A percentile compares a stretch with the other conserved stretches of the same genome.
These are phyloP conservation scores for Aspergillus diversus DNA, from an alignment of 495 filamentous ascomycete species.

Conservation along the genomic window DNA sequence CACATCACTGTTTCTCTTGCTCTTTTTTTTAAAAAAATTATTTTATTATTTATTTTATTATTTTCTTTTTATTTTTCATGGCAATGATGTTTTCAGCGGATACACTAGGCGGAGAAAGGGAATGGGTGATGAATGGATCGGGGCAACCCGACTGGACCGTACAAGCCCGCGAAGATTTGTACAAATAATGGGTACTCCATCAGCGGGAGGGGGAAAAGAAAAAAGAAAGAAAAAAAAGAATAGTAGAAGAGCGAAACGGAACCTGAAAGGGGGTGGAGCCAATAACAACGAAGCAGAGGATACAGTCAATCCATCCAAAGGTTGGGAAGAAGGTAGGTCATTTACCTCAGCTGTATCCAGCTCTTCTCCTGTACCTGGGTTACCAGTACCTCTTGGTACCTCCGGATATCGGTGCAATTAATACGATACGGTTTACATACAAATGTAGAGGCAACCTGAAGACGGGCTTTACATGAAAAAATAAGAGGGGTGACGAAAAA, in stretches of 20 bases:
- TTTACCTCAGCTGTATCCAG: slow-evolving; percentile 7
- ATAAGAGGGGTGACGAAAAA: slow-evolving; percentile 5
- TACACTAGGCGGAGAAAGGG: slow-evolving; percentile 23
- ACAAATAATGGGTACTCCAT: slow-evolving; percentile 24
- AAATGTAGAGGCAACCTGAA: not conserved
- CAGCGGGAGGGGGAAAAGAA: slow-evolving; percentile 25
- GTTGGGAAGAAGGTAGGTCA: slow-evolving; percentile 6
- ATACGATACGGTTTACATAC: slow-evolving; percentile 12
- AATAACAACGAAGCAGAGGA: slow-evolving; percentile 27
- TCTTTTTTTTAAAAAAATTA: slow-evolving; percentile 19
- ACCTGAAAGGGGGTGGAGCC: slow-evolving; percentile 37
- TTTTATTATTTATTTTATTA: slow-evolving; percentile 21
- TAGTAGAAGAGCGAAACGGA: slow-evolving; percentile 26
- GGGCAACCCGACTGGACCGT: slow-evolving; percentile 35
- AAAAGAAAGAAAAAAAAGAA: slow-evolving; percentile 18
- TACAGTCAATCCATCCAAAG: slow-evolving; percentile 16
- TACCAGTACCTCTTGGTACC: slow-evolving; percentile 18
- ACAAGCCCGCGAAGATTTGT: slow-evolving; percentile 14
- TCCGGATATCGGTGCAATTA: slow-evolving; percentile 19
- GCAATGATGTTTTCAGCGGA: slow-evolving; percentile 27
- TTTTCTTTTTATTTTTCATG: slow-evolving; percentile 25
- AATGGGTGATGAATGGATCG: slow-evolving; percentile 35
- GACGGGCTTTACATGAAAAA: slow-evolving; percentile 2
- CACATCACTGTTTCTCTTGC: slow-evolving; percentile 20
- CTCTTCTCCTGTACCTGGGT: slow-evolving; percentile 3